Conservation (phyloP, 2,329 filamentous ascomycete genomes). For the Botrytis tulipae region DNA sequence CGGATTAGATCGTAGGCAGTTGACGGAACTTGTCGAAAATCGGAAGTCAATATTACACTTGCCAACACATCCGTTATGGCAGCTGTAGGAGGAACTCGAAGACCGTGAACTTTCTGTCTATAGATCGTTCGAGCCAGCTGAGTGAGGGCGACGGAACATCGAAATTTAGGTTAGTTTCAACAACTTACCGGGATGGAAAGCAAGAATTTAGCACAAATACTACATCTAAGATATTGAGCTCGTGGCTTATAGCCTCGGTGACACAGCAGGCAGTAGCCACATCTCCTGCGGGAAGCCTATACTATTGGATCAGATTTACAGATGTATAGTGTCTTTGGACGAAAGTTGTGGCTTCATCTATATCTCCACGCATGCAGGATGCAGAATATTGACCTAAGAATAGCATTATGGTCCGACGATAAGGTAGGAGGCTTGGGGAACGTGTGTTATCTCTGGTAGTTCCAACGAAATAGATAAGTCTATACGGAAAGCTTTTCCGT, state of each 20-base stretch:
- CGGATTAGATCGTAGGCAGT: background rate
- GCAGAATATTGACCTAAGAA: conserved; percentile 18
- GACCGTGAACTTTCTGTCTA: background rate
- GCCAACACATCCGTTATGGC: conserved; percentile 12
- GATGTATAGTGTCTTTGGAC: conserved; percentile 6
- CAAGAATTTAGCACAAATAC: background rate
- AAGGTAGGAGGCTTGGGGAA: conserved; percentile 1
- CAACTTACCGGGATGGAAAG: background rate
- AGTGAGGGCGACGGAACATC: background rate
- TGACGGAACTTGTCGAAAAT: background rate
- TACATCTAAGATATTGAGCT: conserved; percentile 6
- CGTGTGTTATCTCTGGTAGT: background rate
- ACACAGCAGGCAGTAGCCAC: background rate
- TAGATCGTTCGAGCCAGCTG: conserved; percentile 1
- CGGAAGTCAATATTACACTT: conserved; percentile 15
- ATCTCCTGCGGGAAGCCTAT: conserved; percentile 2
- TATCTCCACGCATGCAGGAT: background rate
- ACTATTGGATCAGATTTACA: conserved; percentile 9
- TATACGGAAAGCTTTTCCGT: conserved; percentile 1
- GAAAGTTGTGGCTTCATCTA: conserved; percentile 2
- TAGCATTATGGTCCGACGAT: conserved; percentile 11
- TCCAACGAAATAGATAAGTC: background rate
- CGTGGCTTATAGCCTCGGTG: background rate
- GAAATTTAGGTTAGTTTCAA: background rate
- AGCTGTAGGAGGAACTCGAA: background rate